Conservation (phyloP, 2,329 filamentous ascomycete species). For the Pseudodiploospora longispora region DNA sequence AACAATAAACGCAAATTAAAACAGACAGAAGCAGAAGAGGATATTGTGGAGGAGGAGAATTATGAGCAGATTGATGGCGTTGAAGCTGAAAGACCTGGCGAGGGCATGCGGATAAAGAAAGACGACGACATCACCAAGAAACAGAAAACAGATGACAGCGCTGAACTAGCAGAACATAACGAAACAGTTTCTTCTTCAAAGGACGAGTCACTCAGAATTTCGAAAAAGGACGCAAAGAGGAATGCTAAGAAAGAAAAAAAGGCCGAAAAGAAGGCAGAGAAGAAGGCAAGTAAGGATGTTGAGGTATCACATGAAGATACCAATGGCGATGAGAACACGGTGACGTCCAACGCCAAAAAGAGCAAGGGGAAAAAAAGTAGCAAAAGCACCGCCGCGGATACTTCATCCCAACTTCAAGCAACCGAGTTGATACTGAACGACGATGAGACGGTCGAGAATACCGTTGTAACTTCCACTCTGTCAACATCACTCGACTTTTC, state of each 20-base stretch:
- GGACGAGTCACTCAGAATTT: conserved; percentile 39
- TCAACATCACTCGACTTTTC: conserved; percentile 19
- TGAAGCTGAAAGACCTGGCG: conserved; percentile 51
- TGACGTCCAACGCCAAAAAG: conserved; percentile 19
- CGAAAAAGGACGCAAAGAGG: conserved; percentile 48
- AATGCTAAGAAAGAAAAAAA: conserved; percentile 38
- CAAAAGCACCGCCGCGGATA: conserved; percentile 10
- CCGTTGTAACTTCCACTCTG: conserved; percentile 8
- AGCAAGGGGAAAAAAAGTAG: conserved; percentile 13
- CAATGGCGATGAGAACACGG: conserved; percentile 9
- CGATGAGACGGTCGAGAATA: background rate
- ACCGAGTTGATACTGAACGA: background rate
- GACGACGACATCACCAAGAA: conserved; percentile 47
- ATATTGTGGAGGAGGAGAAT: conserved; percentile 33
- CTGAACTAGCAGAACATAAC: background rate
- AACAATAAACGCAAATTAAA: conserved; percentile 74
- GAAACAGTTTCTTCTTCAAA: conserved; percentile 24
- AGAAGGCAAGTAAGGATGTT: conserved; percentile 25
- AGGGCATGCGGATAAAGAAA: conserved; percentile 49
- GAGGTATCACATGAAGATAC: conserved; percentile 2
- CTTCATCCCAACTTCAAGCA: background rate
- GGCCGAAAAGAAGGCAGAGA: conserved; percentile 21
- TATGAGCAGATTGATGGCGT: conserved; percentile 43
- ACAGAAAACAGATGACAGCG: conserved; percentile 24
- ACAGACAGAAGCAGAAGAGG: conserved; percentile 46